These are phyloP conservation scores for Ophiostoma quercus DNA, from an alignment of 2,329 filamentous ascomycete genomes.

Conservation along the genomic window DNA sequence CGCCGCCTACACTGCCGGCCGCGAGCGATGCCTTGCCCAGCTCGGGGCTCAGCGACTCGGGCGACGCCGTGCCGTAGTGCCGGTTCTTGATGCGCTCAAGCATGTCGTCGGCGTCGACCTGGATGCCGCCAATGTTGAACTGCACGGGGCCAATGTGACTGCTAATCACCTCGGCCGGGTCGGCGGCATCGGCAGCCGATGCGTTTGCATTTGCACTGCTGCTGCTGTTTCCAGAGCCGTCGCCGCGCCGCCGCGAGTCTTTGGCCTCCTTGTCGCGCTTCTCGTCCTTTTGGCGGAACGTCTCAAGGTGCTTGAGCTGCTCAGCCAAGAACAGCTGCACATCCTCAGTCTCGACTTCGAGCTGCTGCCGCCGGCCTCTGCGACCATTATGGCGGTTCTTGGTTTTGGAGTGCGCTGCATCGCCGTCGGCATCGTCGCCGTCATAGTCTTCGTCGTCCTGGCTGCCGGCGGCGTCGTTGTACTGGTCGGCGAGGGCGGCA, in stretches of 20 bases:
- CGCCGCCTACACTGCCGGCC: constrained; percentile 27
- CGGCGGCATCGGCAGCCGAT: constrained; percentile 22
- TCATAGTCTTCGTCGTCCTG: constrained; percentile 11
- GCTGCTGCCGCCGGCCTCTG: constrained; percentile 22
- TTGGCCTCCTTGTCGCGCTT: constrained; percentile 39
- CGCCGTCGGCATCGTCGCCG: neutral
- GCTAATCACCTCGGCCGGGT: constrained; percentile 44
- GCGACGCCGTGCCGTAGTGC: constrained; percentile 44
- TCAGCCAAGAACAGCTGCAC: constrained; percentile 71
- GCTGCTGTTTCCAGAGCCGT: constrained; percentile 27
- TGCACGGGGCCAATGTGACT: constrained; percentile 92
- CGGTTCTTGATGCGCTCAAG: constrained; percentile 72
- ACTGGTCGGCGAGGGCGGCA: constrained; percentile 49
- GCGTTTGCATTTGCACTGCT: neutral
- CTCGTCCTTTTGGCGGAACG: constrained; percentile 44
- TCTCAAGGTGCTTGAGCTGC: constrained; percentile 72
- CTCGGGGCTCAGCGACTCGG: constrained; percentile 39
- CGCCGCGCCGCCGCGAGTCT: constrained; percentile 27
- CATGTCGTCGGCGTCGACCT: constrained; percentile 93
- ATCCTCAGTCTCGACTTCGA: constrained; percentile 65
- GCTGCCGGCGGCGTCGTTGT: constrained; percentile 28
- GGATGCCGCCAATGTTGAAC: constrained; percentile 97
- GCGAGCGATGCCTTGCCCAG: constrained; percentile 35
- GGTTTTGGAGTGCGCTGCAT: neutral
- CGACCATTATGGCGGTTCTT: constrained; percentile 12